Evolutionary conservation across 176 grass and related monocot genomes (phyloP).

Genomic region (Alloteropsis semialata): DNA sequence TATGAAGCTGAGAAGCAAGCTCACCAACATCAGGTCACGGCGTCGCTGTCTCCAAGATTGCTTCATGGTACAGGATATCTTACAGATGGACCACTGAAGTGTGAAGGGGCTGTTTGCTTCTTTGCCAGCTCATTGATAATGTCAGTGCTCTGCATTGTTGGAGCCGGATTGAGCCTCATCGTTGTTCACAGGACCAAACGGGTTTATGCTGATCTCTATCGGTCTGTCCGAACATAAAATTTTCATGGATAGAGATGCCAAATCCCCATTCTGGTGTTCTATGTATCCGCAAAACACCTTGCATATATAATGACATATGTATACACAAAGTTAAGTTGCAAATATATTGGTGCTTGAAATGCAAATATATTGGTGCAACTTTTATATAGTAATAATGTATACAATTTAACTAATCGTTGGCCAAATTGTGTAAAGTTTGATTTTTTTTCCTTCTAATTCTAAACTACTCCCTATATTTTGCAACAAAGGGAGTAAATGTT

Average conservation of each 20-base stretch:
- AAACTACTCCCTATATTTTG: no score
- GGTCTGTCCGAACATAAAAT: conserved; percentile 19
- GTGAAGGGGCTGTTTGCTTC: conserved; percentile 65
- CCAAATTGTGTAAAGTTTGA: no score
- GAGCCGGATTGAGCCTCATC: conserved; percentile 48
- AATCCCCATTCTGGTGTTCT: not conserved
- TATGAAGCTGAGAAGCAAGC: conserved; percentile 69
- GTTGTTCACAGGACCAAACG: conserved; percentile 60
- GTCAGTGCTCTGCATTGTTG: conserved; percentile 56
- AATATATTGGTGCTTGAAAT: not conserved
- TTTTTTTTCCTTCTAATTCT: no score
- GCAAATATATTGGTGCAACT: no score
- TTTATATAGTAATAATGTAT: no score
- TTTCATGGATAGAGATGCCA: not conserved
- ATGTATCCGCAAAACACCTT: no score
- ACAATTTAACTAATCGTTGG: no score
- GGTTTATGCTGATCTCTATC: conserved; percentile 56
- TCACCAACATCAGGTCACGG: not conserved
- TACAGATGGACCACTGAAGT: conserved; percentile 41
- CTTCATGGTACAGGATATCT: conserved; percentile 3
- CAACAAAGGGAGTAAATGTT: no score
- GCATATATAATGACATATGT: not conserved
- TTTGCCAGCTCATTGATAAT: conserved; percentile 70
- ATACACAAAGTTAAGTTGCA: not conserved
- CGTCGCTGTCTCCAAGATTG: not conserved